Percentiles rank a stretch among this genome's conserved stretches.
phyloP scores from a whole-genome alignment of 257 asterid species.

The Thymus quinquecostatus region DNA sequence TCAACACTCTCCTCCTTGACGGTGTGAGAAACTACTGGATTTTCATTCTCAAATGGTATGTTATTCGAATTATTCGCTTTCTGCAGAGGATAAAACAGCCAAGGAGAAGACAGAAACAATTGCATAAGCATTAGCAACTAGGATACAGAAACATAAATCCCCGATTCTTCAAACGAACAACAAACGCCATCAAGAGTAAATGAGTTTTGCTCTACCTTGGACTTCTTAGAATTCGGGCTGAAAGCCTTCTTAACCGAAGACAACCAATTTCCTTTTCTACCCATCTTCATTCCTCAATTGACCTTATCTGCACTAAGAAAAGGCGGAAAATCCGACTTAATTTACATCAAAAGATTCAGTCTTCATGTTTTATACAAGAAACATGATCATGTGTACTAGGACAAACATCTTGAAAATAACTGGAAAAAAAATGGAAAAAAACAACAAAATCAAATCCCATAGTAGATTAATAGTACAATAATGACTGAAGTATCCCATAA shows the following conservation, averaged over 20 bases:
- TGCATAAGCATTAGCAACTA: background rate
- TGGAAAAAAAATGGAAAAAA: background rate
- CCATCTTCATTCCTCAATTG: constrained; percentile 70
- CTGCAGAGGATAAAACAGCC: constrained; percentile 39
- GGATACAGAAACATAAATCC: constrained; percentile 6
- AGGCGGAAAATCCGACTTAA: constrained; percentile 8
- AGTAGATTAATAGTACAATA: background rate
- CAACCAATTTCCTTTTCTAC: constrained; percentile 88
- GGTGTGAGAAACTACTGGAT: constrained; percentile 43
- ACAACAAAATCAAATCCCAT: constrained; percentile 6
- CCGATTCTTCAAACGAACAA: constrained; percentile 4
- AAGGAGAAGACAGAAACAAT: background rate
- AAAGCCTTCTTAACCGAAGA: constrained; percentile 87
- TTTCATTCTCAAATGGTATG: constrained; percentile 54
- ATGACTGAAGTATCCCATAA: constrained; percentile 11
- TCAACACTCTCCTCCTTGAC: constrained; percentile 45
- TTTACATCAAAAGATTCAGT: constrained; percentile 24
- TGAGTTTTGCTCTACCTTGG: constrained; percentile 45
- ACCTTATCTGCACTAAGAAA: constrained; percentile 31
- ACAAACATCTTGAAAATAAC: background rate
- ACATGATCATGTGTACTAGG: constrained; percentile 1
- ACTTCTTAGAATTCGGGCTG: constrained; percentile 67
- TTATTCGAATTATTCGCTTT: constrained; percentile 49
- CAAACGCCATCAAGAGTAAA: constrained; percentile 10
- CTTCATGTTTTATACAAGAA: constrained; percentile 12